Base-by-base conservation (phyloP, 306 rosid genomes). In the Sechiopsis laciniata region DNA sequence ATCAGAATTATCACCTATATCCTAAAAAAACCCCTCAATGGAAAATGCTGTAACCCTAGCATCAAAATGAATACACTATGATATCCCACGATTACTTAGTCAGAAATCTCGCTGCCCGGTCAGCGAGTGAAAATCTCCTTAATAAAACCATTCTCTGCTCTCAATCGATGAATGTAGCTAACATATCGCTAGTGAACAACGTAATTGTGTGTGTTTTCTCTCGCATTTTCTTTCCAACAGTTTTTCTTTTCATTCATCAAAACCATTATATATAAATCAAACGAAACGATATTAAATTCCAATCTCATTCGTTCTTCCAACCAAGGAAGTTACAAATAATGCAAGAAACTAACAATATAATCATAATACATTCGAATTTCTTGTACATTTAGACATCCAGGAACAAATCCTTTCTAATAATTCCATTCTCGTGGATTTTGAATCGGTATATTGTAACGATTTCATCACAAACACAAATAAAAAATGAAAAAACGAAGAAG, bases 321-420 rank as follows among this genome's bases (percentile, higher is more conserved):
- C 52, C 52, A 17, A 64, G 51, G 8, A 8, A 26, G 52, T 9
- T 45, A 20, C 11, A 35, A 13, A 45, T 6, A 17, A 59, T 12
- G 40, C 32, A 57, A 57, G 63, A 59, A 40, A 59, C 64, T 12
- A 58, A 59, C 37, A 59, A 58, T 10, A 24, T n/a, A 59, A 59
- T 24, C 40, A 59, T 5, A 63, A 35, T 61, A 62, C 69, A 16
- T 64, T 16, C n/a, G 19, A 67, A 46, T 20, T 46, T 21, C 73
- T 46, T 10, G 6, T 10, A 3, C 37, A 46, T 46, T 11, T 26
- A 11, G 17, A 3, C 56, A 46, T 46, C 29, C 72, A 65, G 3
- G 12, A 65, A 29, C 5, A 19, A 65, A 65, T 7, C 42, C 48
- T 52, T 1, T 29, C 17, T 24, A 66, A 66, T 1, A 57, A 19